Conservation (phyloP, 441 rosid species). For the Populus hybrid region DNA sequence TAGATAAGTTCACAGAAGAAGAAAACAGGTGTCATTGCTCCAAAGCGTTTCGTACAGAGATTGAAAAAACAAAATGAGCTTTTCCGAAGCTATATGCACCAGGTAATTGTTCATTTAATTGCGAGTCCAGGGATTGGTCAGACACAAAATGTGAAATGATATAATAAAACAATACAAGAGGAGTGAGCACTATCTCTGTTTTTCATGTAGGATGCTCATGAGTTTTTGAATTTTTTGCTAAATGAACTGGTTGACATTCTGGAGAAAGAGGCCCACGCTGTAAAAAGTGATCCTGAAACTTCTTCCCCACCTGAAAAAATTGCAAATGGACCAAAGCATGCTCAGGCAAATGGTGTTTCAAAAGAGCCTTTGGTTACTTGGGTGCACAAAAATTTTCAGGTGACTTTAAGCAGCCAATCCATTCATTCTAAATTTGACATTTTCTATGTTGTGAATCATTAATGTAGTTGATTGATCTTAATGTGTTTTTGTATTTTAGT, state of each 20-base stretch:
- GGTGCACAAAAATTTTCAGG: conserved; percentile 97
- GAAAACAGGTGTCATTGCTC: conserved; percentile 98
- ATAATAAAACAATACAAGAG: conserved; percentile 1
- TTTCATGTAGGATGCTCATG: conserved; percentile 81
- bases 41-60: conserved; percentile 95
- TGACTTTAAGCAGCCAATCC: conserved; percentile 18
- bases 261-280: conserved; percentile 83
- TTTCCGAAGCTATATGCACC: conserved; percentile 98
- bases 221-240: conserved; percentile 81
- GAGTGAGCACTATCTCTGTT: conserved; percentile 1
- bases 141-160: background rate
- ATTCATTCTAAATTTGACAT: background rate
- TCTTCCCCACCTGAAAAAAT: conserved; percentile 69
- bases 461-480: background rate
- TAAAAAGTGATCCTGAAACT: conserved; percentile 65
- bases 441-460: background rate
- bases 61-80: conserved; percentile 98
- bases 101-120: conserved; percentile 42
- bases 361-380: conserved; percentile 89
- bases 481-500: background rate
- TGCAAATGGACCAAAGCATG: conserved; percentile 61
- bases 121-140: background rate
- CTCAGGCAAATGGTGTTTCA: conserved; percentile 53
- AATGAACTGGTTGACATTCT: conserved; percentile 92
- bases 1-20: conserved; percentile 98